Evolutionary conservation across 192 early-diverging fungal species (phyloP).

Genomic region (Mortierella claussenii): DNA sequence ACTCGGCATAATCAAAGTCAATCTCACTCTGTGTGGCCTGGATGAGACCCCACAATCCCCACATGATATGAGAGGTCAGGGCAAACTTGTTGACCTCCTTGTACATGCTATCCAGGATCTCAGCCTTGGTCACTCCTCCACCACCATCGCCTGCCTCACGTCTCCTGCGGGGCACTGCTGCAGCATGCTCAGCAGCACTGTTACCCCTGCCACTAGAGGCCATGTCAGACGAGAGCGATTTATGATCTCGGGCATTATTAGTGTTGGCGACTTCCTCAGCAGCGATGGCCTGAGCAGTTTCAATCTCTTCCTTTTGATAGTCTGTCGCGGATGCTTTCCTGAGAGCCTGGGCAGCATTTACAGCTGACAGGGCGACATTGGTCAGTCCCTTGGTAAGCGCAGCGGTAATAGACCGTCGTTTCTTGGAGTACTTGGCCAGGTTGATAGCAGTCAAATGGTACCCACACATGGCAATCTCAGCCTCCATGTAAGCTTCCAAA

Average conservation of each 20-base stretch:
- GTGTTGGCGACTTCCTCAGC: too few species aligned
- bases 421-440: constrained; percentile 31
- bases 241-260: too few species aligned
- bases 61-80: constrained; percentile 71
- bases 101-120: constrained; percentile 51
- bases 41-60: constrained; percentile 85
- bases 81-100: constrained; percentile 57
- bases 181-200: constrained; percentile 13
- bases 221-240: too few species aligned
- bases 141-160: constrained; percentile 25
- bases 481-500: constrained; percentile 71
- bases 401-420: constrained; percentile 15
- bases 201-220: too few species aligned
- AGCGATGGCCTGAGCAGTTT: background rate
- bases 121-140: constrained; percentile 40
- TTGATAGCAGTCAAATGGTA: constrained; percentile 49
- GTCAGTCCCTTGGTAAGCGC: constrained; percentile 10
- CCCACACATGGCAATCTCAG: constrained; percentile 56
- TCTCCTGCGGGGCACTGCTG: constrained; percentile 3
- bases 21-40: constrained; percentile 82
- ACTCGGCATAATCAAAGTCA: constrained; percentile 80
- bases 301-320: constrained; percentile 8
- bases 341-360: constrained; percentile 8
- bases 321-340: constrained; percentile 11
- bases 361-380: constrained; percentile 23